These are phyloP conservation scores for Candida sanyaensis DNA, from an alignment of 1,139 yeast genomes.

Conservation along the genomic window DNA sequence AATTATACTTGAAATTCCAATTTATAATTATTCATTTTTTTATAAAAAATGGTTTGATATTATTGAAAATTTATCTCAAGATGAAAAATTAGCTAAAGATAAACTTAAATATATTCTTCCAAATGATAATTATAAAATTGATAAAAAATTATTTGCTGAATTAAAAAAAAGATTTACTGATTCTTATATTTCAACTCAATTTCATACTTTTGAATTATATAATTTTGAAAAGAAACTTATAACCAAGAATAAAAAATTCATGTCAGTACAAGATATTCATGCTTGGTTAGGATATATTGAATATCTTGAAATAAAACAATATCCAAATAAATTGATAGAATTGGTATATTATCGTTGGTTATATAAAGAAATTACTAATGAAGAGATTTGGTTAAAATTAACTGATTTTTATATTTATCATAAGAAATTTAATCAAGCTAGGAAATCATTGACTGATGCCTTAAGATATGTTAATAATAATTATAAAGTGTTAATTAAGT, in stretches of 20 bases:
- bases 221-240: conserved; percentile 58
- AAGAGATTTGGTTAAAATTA: conserved; percentile 64
- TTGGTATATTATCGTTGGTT: conserved; percentile 61
- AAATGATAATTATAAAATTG: conserved; percentile 18
- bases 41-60: conserved; percentile 40
- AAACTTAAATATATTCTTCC: conserved; percentile 23
- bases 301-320: conserved; percentile 46
- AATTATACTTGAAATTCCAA: conserved; percentile 67
- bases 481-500: conserved; percentile 29
- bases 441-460: conserved; percentile 37
- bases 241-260: conserved; percentile 47
- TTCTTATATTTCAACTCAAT: conserved; percentile 62
- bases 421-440: conserved; percentile 34
- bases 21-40: conserved; percentile 72
- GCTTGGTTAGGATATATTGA: conserved; percentile 65
- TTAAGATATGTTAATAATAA: conserved; percentile 24
- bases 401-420: conserved; percentile 44
- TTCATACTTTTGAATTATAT: conserved; percentile 61
- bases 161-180: conserved; percentile 51
- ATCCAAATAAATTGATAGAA: conserved; percentile 29
- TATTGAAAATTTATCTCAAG: conserved; percentile 35
- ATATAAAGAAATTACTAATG: conserved; percentile 52
- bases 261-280: conserved; percentile 47
- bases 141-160: conserved; percentile 25
- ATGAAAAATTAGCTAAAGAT: conserved; percentile 21